Percentiles rank a stretch among this genome's conserved stretches.
Conservation (phyloP, 2,329 filamentous ascomycete species). For the Epichloe hybrida region DNA sequence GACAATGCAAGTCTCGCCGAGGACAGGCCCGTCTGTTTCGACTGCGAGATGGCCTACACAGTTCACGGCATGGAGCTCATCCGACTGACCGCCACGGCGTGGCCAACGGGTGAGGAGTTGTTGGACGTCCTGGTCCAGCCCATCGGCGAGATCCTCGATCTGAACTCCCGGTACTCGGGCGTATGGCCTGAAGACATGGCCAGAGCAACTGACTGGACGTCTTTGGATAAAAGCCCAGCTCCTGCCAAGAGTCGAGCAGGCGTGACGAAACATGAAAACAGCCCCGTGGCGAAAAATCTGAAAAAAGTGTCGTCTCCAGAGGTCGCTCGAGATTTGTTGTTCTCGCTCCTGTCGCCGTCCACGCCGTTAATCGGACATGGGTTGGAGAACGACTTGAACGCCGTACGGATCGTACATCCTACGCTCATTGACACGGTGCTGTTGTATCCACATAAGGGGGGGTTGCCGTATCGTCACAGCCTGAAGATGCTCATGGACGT, state of each 20-base stretch:
- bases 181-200: constrained; percentile 66
- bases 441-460: constrained; percentile 62
- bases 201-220: constrained; percentile 46
- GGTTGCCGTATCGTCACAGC: constrained; percentile 63
- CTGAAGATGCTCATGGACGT: constrained; percentile 61
- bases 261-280: constrained; percentile 12
- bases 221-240: constrained; percentile 2
- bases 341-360: constrained; percentile 56
- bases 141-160: constrained; percentile 69
- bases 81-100: constrained; percentile 75
- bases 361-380: constrained; percentile 88
- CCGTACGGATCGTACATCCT: constrained; percentile 70
- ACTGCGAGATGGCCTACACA: constrained; percentile 98
- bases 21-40: constrained; percentile 64
- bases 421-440: constrained; percentile 76
- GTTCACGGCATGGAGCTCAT: constrained; percentile 78
- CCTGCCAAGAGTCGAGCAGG: not conserved
- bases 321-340: constrained; percentile 62
- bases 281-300: constrained; percentile 27
- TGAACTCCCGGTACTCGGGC: constrained; percentile 87
- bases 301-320: constrained; percentile 64
- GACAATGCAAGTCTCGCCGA: constrained; percentile 38
- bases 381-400: constrained; percentile 89
- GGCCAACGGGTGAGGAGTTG: constrained; percentile 63
- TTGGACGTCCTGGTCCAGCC: constrained; percentile 79